Base-by-base conservation (phyloP, 305 asterid species). In the Rubia occidens region DNA sequence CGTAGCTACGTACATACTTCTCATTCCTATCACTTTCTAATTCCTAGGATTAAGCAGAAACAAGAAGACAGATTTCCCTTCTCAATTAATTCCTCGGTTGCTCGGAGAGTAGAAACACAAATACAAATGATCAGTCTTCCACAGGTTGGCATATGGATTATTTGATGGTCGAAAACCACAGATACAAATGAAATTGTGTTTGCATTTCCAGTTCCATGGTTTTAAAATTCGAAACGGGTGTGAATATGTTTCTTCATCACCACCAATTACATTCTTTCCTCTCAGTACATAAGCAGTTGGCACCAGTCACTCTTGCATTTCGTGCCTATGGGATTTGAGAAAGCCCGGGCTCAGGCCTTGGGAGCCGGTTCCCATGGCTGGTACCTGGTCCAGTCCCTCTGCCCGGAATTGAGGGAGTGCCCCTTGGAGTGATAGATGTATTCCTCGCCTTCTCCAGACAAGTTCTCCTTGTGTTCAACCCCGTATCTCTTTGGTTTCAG, bases 351-450 rank as follows among this genome's bases (percentile, higher is more conserved):
- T 82, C 79, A 88, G 44, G 79, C 67, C 83, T 85, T 84, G 74
- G 85, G 21, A 10, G 58, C 3, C 3, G 58, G 24, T 71, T 90
- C 85, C 98, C 98, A 93, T 2, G 96, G 62, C 75, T 93, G 84
- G 78, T 88, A 90, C 74, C 90, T 82, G 2, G 95, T 93, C 98
- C 97, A 93, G 79, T 93, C 91, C 83, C 97, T 86, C 74, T 93
- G 98, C 51, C 90, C 97, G 5, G 96, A 95, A 85, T 93, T 81
- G 29, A 93, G 95, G 68, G 86, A 68, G 49, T 93, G 98, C 54
- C 98, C 98, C 80, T 93, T 90, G 56, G 99, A 94, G 83, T 94
- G 99, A 76, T 94, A 94, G 71, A 94, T 90, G 81, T 86, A 90
- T 61, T 86, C 91, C 40, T 94, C 99, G 62, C 99, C 99, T 84